Base-by-base conservation (phyloP, 1,284 basidiomycete species). In the Pulveroboletus sp. region DNA sequence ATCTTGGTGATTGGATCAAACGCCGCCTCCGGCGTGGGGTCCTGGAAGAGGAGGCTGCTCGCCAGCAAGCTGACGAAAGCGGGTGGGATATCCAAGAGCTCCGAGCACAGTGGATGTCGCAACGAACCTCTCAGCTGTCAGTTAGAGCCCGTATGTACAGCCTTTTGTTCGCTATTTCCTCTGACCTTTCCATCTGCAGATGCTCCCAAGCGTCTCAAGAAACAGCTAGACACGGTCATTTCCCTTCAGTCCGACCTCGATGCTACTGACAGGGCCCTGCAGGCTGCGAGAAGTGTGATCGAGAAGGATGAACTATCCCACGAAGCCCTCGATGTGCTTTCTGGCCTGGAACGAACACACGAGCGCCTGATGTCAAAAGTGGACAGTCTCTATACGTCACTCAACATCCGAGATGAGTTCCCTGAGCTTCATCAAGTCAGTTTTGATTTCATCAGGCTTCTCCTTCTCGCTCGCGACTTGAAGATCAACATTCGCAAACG, bases 321-420 rank as follows among this genome's bases (percentile, higher is more conserved):
- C 9, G 37, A 39, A 16, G 17, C 37, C 8, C 37, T 39, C 1
- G 4, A 39, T 39, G 17, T n/a, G 8, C 37, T 39, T 16, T 16
- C 16, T 9, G 17, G 37, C 17, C 16, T 39, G 37, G 37, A 39
- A 39, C 6, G 37, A 1, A 39, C 37, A 39, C 37, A 12, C 69
- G 6, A 66, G 51, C 6, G 2, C 75, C 70, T 50, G 73, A 72
- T 0, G 67, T 19, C n/a, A 21, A 39, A 39, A 9, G 37, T 39
- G 17, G 37, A 52, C 2, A 61, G 62, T 2, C 57, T 74, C 0
- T 77, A 75, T 54, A 37, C 63, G 3, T 75, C 73, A 0, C 64
- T 78, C 6, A 76, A 77, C 35, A 56, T 77, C 1, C 61, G 65
- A 0, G 59, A 70, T 0, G 45, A 52, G 2, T 76, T 72, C 50